phyloP scores from a whole-genome alignment of 2,329 filamentous ascomycete genomes.

The Microcyclosporella mali region DNA sequence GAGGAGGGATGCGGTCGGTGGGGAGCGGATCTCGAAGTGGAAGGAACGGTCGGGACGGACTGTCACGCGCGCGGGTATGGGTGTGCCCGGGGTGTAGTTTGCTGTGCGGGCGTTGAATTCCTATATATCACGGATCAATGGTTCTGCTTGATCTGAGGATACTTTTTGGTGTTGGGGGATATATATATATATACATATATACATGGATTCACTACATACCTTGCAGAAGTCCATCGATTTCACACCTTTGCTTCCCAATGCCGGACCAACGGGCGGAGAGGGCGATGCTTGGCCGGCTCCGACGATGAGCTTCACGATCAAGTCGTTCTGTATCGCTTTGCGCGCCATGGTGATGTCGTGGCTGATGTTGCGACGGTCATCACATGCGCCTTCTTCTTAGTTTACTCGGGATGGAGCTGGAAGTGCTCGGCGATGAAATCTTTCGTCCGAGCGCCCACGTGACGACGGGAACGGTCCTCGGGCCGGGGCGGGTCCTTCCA shows the following conservation, averaged over 20 bases:
- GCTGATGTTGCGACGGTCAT: slow-evolving; percentile 1
- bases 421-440: too few relatives aligned
- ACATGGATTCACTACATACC: too few relatives aligned
- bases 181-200: too few relatives aligned
- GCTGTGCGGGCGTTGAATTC: slow-evolving; percentile 51
- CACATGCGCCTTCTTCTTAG: too few relatives aligned
- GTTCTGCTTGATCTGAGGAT: too few relatives aligned
- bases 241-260: slow-evolving; percentile 92
- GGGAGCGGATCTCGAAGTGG: slow-evolving; percentile 81
- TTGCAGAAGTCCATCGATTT: slow-evolving; percentile 99
- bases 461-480: too few relatives aligned
- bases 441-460: background rate
- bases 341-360: slow-evolving; percentile 42
- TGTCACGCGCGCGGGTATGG: slow-evolving; percentile 82
- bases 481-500: too few relatives aligned
- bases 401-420: too few relatives aligned
- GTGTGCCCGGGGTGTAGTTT: slow-evolving; percentile 74
- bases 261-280: slow-evolving; percentile 91
- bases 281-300: slow-evolving; percentile 92
- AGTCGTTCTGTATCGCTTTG: slow-evolving; percentile 51
- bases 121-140: slow-evolving; percentile 8
- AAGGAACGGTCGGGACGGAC: slow-evolving; percentile 92
- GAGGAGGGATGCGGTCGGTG: slow-evolving; percentile 85
- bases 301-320: slow-evolving; percentile 95
- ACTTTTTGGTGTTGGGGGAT: too few relatives aligned